These are phyloP conservation scores for Fragilariopsis cylindrus DNA, from an alignment of 108 stramenopile genomes.

Conservation along the genomic window DNA sequence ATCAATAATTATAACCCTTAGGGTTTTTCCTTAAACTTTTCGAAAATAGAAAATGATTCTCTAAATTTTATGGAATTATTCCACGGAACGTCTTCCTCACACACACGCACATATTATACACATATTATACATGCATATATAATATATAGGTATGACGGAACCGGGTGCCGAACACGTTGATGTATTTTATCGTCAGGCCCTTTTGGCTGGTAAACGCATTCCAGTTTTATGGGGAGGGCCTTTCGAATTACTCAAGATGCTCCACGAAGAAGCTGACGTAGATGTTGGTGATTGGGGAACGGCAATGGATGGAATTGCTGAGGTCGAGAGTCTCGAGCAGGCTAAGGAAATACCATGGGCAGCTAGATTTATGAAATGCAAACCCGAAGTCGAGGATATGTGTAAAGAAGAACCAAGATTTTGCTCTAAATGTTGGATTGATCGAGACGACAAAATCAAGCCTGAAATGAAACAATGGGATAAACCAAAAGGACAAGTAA, in stretches of 20 bases:
- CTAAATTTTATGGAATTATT: no score
- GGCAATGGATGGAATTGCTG: slow-evolving; percentile 47
- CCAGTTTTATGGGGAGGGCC: slow-evolving; percentile 68
- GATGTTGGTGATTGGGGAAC: slow-evolving; percentile 75
- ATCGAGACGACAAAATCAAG: slow-evolving; percentile 52
- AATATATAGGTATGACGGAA: slow-evolving; percentile 36
- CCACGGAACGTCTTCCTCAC: no score
- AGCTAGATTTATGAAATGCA: slow-evolving; percentile 67
- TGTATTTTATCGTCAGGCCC: slow-evolving; percentile 69
- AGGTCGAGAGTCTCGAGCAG: slow-evolving; percentile 49
- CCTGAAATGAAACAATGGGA: slow-evolving; percentile 26
- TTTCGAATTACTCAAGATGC: slow-evolving; percentile 59
- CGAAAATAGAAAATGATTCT: no score
- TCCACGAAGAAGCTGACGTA: slow-evolving; percentile 70
- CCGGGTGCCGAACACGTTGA: slow-evolving; percentile 34
- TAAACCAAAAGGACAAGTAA: slow-evolving; percentile 35
- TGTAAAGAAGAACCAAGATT: slow-evolving; percentile 58
- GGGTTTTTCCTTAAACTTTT: no score
- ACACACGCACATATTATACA: no score
- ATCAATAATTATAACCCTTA: no score
- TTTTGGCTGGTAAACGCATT: slow-evolving; percentile 53
- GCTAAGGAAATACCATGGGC: slow-evolving; percentile 66
- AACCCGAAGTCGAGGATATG: slow-evolving; percentile 27
- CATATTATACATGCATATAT: neutral
- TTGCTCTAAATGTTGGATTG: slow-evolving; percentile 68